Evolutionary conservation across 257 asterid genomes (phyloP), one percentile per base, ranked within the genome.

Genomic region (Gardenia jasminoides): DNA sequence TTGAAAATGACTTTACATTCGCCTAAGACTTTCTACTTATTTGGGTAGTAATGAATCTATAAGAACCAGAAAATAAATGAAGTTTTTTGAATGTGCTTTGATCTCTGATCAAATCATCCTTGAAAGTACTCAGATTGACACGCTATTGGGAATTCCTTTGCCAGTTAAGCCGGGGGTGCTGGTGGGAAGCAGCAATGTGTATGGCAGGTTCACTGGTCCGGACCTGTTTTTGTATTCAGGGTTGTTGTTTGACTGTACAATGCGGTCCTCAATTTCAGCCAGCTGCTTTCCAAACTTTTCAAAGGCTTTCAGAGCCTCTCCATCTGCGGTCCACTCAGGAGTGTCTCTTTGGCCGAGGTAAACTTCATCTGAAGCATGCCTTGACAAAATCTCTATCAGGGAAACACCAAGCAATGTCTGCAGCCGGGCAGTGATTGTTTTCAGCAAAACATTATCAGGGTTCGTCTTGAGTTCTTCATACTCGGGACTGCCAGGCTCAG

Each of bases 121-220:
- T 26, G 24, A 17, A 31, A 66, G 4, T 31, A 9, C 15, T 79
- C 41, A 79, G 61, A 91, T 91, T 13, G 94, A 83, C 39, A 88
- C 76, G 43, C 97, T 92, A 66, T 92, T 92, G 47, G 97, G 96
- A 86, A 91, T 89, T 64, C 97, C 96, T 73, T 79, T 89, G 74
- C 96, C 94, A 7, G 93, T 87, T 52, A 92, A 88, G n/a, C 96
- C 97, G 47, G 62, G 54, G 62, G 69, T 92, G 80, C 94, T 83
- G 33, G 83, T 85, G 15, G 94, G 92, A 75, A 67, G 85, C 20
- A 92, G 87, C 85, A 91, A 83, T 47, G 94, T 92, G 77, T 91
- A 92, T 7, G 97, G 92, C 86, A 92, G 73, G 80, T 85, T 87
- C 76, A 87, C 97, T 5, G 92, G 92, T 33, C 96, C 96, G 44